Conservation (phyloP, 2,329 filamentous ascomycete genomes). For the Sporothrix schenckii region DNA sequence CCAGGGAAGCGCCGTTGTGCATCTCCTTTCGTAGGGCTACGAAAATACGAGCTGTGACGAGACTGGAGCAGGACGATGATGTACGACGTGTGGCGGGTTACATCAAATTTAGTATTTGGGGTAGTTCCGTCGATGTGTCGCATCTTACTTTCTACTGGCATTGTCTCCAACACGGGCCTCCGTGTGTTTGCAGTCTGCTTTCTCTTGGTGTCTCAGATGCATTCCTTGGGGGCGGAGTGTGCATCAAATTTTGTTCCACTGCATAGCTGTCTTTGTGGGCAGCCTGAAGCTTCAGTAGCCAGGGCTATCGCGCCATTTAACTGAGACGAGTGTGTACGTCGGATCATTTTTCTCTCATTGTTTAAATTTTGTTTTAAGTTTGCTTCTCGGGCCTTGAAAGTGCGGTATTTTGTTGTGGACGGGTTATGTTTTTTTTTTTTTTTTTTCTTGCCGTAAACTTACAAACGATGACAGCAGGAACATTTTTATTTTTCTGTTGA, state of each 20-base stretch:
- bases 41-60: conserved; percentile 19
- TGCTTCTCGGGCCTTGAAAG: too few species aligned
- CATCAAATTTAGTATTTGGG: conserved; percentile 6
- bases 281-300: not conserved
- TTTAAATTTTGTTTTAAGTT: not conserved
- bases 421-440: not conserved
- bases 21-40: conserved; percentile 14
- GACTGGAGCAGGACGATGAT: not conserved
- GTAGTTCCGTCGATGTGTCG: conserved; percentile 4
- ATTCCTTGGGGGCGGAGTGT: conserved; percentile 3
- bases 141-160: not conserved
- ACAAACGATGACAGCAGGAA: too few species aligned
- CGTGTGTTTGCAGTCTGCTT: not conserved
- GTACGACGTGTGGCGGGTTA: too few species aligned
- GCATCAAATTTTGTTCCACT: conserved; percentile 6
- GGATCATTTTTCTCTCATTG: not conserved
- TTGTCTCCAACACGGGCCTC: not conserved
- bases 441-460: not conserved
- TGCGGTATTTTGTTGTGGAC: not conserved
- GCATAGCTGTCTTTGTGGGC: not conserved
- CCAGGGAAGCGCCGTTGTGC: not conserved
- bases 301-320: not conserved
- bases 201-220: conserved; percentile 8
- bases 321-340: not conserved
- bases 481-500: not conserved